Percentiles rank a stretch among this genome's conserved stretches.
Evolutionary conservation across 2,329 filamentous ascomycete species (phyloP).

Genomic region (Myotisia sp.): DNA sequence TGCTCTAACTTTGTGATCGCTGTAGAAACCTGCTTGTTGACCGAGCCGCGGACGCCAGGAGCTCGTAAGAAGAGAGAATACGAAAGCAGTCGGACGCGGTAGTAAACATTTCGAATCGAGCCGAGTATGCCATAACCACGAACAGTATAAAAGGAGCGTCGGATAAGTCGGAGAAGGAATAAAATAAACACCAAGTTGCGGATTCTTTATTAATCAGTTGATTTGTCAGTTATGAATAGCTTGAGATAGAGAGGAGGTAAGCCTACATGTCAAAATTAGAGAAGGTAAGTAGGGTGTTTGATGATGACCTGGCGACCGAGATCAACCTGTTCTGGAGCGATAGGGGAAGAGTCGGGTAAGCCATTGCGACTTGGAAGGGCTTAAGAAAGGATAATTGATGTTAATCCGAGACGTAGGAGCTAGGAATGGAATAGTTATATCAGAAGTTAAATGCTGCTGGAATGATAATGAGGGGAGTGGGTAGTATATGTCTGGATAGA

Average conservation of each 20-base stretch:
- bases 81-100: constrained; percentile 52
- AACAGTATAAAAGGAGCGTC: constrained; percentile 67
- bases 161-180: constrained; percentile 71
- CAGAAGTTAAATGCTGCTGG: too few relatives aligned
- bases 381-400: too few relatives aligned
- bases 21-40: constrained; percentile 70
- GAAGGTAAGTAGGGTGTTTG: constrained; percentile 21
- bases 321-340: constrained; percentile 31
- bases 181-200: constrained; percentile 80
- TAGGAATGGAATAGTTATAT: too few relatives aligned
- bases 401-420: too few relatives aligned
- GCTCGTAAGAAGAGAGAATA: constrained; percentile 78
- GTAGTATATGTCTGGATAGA: too few relatives aligned
- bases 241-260: neutral
- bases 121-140: constrained; percentile 79
- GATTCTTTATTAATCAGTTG: constrained; percentile 41
- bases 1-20: constrained; percentile 65
- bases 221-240: neutral
- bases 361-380: too few relatives aligned
- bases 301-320: constrained; percentile 21
- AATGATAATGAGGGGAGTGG: too few relatives aligned
- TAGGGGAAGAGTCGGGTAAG: too few relatives aligned
- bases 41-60: constrained; percentile 73
- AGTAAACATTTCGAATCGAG: constrained; percentile 60
- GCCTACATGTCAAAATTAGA: constrained; percentile 33